Evolutionary conservation across 2,329 filamentous ascomycete species (phyloP), one percentile per base, ranked within the genome.

Genomic region (Coccinonectria pachysandricola): DNA sequence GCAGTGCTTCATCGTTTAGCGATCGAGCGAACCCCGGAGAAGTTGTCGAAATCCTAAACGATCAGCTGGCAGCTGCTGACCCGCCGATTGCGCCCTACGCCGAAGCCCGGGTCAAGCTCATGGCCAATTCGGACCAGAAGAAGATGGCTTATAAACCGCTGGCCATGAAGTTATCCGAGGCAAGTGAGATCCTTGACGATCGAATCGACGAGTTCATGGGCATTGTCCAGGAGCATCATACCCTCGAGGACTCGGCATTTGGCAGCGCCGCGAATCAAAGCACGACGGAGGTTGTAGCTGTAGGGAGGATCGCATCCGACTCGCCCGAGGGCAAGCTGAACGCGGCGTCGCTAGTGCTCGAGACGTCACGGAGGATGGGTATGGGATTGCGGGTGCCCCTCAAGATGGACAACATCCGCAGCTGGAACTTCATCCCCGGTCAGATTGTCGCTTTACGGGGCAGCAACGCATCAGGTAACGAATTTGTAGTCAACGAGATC

Each of bases 171-270:
- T 66, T 91, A 6, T 87, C 84, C 5, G 87, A 95, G 51, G 77
- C 85, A 0, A 93, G 88, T 4, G 87, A 94, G 53, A 83, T 94
- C 22, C 68, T 96, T 6, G 91, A 98, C 56, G 88, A 96, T 55
- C 71, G 86, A 43, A 95, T 98, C 60, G 86, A 96, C 44, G 85
- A 87, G 36, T 94, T 95, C 46, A 68, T 75, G 32, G 60, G 64
- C n/a, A 54, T 86, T 2, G 65, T 93, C 5, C 76, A 83, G 55
- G 71, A 79, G 30, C 65, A 86, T 39, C 73, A 93, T 53, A 64
- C 71, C 9, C 62, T 94, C 5, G 82, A 91, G 11, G 79, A 91
- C 32, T 70, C 72, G 11, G 79, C 74, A 0, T 92, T 98, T 52
- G 87, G 87, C 24, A 94, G 83, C 50, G 85, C 91, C 8, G 82